A percentile compares a stretch with the other conserved stretches of the same genome.
These are phyloP conservation scores for Xylaria sp. DNA, from an alignment of 495 filamentous ascomycete genomes.

Conservation along the genomic window DNA sequence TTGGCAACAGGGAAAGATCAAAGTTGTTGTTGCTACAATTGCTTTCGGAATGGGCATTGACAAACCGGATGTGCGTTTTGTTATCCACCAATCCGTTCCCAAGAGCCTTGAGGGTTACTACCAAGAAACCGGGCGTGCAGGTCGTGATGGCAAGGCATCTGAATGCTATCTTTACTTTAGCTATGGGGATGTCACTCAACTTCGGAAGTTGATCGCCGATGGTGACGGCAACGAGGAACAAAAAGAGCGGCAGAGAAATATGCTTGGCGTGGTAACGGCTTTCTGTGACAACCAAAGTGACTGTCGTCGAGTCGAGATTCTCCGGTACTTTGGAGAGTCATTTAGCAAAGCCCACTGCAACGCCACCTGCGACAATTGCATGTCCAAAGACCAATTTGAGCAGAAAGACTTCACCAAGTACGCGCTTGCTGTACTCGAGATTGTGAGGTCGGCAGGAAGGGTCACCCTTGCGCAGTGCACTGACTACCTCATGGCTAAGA, in stretches of 20 bases:
- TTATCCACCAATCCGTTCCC: conserved; percentile 89
- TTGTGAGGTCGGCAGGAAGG: conserved; percentile 64
- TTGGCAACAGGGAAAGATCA: conserved; percentile 80
- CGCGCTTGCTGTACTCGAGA: conserved; percentile 68
- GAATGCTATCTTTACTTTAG: conserved; percentile 89
- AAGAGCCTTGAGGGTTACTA: conserved; percentile 99
- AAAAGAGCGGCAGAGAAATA: conserved; percentile 80
- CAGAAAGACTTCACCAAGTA: conserved; percentile 76
- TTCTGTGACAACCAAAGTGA: conserved; percentile 88
- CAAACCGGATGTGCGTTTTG: conserved; percentile 93
- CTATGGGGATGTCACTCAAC: conserved; percentile 69
- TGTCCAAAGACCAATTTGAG: conserved; percentile 66
- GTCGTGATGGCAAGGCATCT: conserved; percentile 85
- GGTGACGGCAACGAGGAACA: conserved; percentile 76
- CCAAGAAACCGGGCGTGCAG: conserved; percentile 94
- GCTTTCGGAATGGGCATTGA: conserved; percentile 99
- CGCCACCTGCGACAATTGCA: conserved; percentile 85
- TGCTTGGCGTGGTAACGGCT: conserved; percentile 81
- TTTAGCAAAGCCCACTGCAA: conserved; percentile 77
- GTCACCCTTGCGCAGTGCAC: conserved; percentile 62
- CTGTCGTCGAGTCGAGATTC: conserved; percentile 85
- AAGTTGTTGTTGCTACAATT: conserved; percentile 98
- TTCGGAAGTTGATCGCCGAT: conserved; percentile 77
- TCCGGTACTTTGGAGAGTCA: conserved; percentile 88
- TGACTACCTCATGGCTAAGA: conserved; percentile 56